Percentiles rank a stretch among this genome's conserved stretches.
phyloP scores from a whole-genome alignment of 2,329 filamentous ascomycete genomes.

The Metarhizium guizhouense region DNA sequence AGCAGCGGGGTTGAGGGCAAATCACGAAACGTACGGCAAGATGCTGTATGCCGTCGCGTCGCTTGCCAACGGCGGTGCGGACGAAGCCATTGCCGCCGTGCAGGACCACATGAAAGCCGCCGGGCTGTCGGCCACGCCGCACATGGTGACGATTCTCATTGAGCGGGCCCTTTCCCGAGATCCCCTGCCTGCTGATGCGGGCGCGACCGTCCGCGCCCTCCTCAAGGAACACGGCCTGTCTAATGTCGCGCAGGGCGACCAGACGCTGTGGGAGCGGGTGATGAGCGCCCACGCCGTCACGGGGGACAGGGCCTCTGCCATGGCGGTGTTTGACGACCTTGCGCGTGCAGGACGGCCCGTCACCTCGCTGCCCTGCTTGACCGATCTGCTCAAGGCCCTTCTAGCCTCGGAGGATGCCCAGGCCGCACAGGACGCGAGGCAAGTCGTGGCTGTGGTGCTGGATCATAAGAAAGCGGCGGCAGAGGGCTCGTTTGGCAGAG shows the following conservation, averaged over 20 bases:
- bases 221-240: conserved; percentile 46
- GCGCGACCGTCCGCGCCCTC: conserved; percentile 42
- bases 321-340: conserved; percentile 39
- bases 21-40: conserved; percentile 57
- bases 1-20: conserved; percentile 45
- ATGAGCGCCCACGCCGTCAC: conserved; percentile 55
- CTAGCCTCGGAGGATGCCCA: conserved; percentile 15
- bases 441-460: conserved; percentile 23
- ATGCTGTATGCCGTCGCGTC: conserved; percentile 48
- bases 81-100: conserved; percentile 47
- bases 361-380: conserved; percentile 33
- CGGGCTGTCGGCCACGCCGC: conserved; percentile 44
- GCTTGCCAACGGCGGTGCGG: conserved; percentile 27
- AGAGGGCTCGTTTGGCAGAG: conserved; percentile 7
- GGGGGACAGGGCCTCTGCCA: conserved; percentile 40
- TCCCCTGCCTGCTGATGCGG: conserved; percentile 46
- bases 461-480: conserved; percentile 14
- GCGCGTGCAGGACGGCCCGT: conserved; percentile 27
- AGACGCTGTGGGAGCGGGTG: conserved; percentile 61
- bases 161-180: conserved; percentile 53
- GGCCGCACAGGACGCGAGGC: conserved; percentile 18
- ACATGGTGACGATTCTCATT: conserved; percentile 69
- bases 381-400: conserved; percentile 30
- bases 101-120: conserved; percentile 51
- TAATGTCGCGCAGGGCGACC: conserved; percentile 34